These are phyloP conservation scores for Gossypium australe DNA, from an alignment of 345 rosid species.

Conservation along the genomic window DNA sequence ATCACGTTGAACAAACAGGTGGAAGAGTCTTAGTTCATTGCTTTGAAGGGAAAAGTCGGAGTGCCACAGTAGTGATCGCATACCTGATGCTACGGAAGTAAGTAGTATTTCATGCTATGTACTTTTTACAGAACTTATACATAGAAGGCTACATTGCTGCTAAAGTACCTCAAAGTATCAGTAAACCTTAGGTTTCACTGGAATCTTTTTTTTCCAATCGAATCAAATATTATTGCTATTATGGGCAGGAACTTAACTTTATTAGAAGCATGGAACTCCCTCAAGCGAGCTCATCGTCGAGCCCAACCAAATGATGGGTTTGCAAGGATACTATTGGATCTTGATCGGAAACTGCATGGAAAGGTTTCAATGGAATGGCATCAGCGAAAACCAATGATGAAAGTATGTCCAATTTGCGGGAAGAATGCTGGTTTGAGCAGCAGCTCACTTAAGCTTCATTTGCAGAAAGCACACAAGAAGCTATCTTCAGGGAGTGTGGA, in stretches of 20 bases:
- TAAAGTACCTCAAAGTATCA: neutral
- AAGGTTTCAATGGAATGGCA: constrained; percentile 97
- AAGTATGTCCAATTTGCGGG: constrained; percentile 91
- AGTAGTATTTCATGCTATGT: constrained; percentile 22
- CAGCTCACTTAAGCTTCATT: constrained; percentile 85
- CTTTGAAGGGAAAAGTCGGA: constrained; percentile 98
- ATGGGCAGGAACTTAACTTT: constrained; percentile 62
- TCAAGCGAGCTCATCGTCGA: constrained; percentile 78
- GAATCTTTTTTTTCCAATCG: neutral
- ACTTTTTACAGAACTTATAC: neutral
- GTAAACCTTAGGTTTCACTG: neutral
- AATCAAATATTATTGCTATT: neutral
- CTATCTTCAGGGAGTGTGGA: constrained; percentile 94
- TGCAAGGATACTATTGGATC: constrained; percentile 25
- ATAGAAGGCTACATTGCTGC: neutral
- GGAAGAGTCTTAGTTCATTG: constrained; percentile 88
- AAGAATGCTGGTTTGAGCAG: constrained; percentile 93
- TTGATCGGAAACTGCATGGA: constrained; percentile 69
- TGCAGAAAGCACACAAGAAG: constrained; percentile 84
- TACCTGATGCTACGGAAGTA: constrained; percentile 90
- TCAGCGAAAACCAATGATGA: constrained; percentile 73
- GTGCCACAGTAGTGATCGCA: constrained; percentile 83
- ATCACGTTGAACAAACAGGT: constrained; percentile 67
- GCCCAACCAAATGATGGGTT: constrained; percentile 99
- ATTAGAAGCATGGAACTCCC: constrained; percentile 69